These are phyloP conservation scores for Fusarium sp. DNA, from an alignment of 2,329 filamentous ascomycete species.

Conservation along the genomic window DNA sequence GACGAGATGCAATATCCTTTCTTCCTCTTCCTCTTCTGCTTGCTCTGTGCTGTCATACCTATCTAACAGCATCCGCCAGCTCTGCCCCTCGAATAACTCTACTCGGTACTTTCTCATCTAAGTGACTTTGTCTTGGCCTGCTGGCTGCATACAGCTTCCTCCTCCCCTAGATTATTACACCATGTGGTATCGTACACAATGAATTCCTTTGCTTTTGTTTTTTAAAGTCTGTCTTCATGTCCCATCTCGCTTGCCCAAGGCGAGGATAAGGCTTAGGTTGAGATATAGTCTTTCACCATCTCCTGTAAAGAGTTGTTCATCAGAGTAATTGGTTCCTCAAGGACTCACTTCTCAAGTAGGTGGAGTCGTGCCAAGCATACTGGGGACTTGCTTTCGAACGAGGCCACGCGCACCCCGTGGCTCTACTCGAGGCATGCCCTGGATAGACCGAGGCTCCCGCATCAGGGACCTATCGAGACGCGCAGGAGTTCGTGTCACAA, in stretches of 20 bases:
- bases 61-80: slow-evolving; percentile 6
- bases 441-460: slow-evolving; percentile 91
- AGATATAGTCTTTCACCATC: not conserved
- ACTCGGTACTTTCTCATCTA: slow-evolving; percentile 10
- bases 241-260: slow-evolving; percentile 5
- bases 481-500: slow-evolving; percentile 77
- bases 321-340: not conserved
- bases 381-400: slow-evolving; percentile 68
- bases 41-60: slow-evolving; percentile 1
- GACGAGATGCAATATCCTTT: slow-evolving; percentile 18
- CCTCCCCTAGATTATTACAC: slow-evolving; percentile 43
- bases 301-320: slow-evolving; percentile 8
- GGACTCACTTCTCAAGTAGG: slow-evolving; percentile 49
- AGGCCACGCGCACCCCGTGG: slow-evolving; percentile 64
- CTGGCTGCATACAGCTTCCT: slow-evolving; percentile 30
- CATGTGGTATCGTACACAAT: slow-evolving; percentile 47
- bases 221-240: slow-evolving; percentile 19
- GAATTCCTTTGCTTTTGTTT: slow-evolving; percentile 19
- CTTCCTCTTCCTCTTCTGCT: slow-evolving; percentile 20
- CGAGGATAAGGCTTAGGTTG: slow-evolving; percentile 1
- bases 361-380: slow-evolving; percentile 60
- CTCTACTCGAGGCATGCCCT: slow-evolving; percentile 80
- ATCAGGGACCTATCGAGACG: slow-evolving; percentile 88
- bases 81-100: not conserved
- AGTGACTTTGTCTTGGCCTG: slow-evolving; percentile 16